Percentiles rank a stretch among this genome's conserved stretches.
Evolutionary conservation across 495 filamentous ascomycete genomes (phyloP).

Genomic region (Hypoxylon trugodes): DNA sequence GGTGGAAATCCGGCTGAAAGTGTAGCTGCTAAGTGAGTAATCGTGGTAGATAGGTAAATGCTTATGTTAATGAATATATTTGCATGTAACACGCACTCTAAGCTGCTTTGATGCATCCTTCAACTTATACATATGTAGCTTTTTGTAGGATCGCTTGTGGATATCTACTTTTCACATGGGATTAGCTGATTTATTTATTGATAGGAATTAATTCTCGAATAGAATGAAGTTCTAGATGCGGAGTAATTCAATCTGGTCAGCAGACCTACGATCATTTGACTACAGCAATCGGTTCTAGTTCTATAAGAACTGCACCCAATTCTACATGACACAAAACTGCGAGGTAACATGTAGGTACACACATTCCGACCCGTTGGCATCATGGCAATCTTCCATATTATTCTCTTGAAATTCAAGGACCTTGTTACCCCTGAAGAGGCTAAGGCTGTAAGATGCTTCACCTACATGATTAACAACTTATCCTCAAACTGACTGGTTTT

Average conservation of each 20-base stretch:
- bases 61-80: too few relatives aligned
- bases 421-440: constrained; percentile 48
- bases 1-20: too few relatives aligned
- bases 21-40: too few relatives aligned
- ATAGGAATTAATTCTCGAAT: too few relatives aligned
- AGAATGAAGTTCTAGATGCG: too few relatives aligned
- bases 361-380: background rate
- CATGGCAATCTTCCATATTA: constrained; percentile 66
- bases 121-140: too few relatives aligned
- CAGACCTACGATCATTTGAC: background rate
- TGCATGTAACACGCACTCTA: background rate
- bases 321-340: too few relatives aligned
- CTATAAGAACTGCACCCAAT: background rate
- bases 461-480: background rate
- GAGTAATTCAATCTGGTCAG: background rate
- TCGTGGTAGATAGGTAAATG: too few relatives aligned
- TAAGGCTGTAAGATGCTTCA: constrained; percentile 53
- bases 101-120: background rate
- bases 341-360: background rate
- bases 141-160: too few relatives aligned
- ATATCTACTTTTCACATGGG: too few relatives aligned
- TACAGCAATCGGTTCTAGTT: background rate
- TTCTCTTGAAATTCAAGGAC: constrained; percentile 64
- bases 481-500: background rate
- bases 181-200: too few relatives aligned